Base-by-base conservation (phyloP, 2,329 filamentous ascomycete species). In the Thelonectria olida region DNA sequence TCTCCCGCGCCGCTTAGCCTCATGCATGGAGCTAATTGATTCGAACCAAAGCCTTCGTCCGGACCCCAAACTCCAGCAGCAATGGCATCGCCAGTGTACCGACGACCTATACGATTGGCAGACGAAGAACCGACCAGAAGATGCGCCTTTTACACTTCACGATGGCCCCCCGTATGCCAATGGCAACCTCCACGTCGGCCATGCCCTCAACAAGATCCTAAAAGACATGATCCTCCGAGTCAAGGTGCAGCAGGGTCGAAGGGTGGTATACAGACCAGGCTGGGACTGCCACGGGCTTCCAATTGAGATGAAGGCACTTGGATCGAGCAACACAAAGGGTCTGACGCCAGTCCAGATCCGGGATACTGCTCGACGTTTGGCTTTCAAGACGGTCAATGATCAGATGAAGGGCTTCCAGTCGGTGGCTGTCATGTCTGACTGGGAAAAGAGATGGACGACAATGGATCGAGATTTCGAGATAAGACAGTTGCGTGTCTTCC, bases 241-340 rank as follows among this genome's bases (percentile, higher is more conserved):
- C 63, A 89, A 97, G 79, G 81, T 98, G 62, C 88, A 92, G 62
- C 85, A 90, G 73, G 96, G 84, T 69, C 71, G 69, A 72, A 84
- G 87, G 64, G 89, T 98, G 31, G 84, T 88, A 38, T 99, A 96
- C 73, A 84, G 93, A 15, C 96, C 96, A 2, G 95, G 96, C 45
- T 99, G 96, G 96, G 96, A 99, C 75, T 99, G 96, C 68, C 96
- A 99, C 81, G 96, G 96, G 0, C 84, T 99, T 49, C 96, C 96
- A 1, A 99, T 99, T 73, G 96, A 99, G 82, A 85, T 98, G 70
- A 99, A 98, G 79, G 96, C 94, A 22, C 84, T 99, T 15, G 91
- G 91, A 70, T 78, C 80, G 67, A 76, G 75, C 64, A 63, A 70
- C 56, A 67, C 75, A 70, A 82, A 80, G 63, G 73, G 70, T 48